Conservation (phyloP, 202 grass and related monocot genomes). For the Carex arenaria region DNA sequence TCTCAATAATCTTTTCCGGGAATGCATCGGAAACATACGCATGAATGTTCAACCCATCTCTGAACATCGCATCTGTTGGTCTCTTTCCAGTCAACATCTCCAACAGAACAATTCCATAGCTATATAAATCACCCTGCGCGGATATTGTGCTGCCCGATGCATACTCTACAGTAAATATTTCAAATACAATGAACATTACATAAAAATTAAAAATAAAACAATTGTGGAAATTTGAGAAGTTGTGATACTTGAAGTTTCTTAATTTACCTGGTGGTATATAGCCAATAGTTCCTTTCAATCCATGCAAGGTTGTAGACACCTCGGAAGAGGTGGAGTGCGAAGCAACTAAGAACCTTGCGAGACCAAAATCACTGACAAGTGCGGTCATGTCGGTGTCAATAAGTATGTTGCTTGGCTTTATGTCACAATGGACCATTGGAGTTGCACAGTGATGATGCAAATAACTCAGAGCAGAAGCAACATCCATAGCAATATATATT, state of each 20-base stretch:
- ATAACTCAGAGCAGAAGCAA: slow-evolving; percentile 18
- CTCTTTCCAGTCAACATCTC: neutral
- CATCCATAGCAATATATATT: slow-evolving; percentile 5
- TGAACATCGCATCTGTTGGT: neutral
- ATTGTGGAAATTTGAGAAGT: neutral
- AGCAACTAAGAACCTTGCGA: neutral
- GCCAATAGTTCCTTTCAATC: slow-evolving; percentile 24
- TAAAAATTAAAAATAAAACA: no score
- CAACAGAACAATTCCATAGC: neutral
- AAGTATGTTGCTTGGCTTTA: slow-evolving; percentile 23
- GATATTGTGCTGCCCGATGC: neutral
- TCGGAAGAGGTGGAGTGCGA: neutral
- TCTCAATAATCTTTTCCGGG: neutral
- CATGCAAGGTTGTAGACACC: neutral
- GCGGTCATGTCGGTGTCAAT: neutral
- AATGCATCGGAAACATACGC: neutral
- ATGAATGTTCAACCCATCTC: neutral
- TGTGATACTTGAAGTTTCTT: neutral
- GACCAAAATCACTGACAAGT: slow-evolving; percentile 10
- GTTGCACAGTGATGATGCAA: neutral
- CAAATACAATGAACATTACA: neutral
- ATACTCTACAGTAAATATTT: neutral
- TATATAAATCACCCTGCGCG: neutral
- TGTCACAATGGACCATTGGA: slow-evolving; percentile 20
- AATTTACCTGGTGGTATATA: slow-evolving; percentile 23